Percentiles rank a stretch among this genome's conserved stretches.
Evolutionary conservation across 2,329 filamentous ascomycete species (phyloP).

Genomic region (Coniella lustricola): DNA sequence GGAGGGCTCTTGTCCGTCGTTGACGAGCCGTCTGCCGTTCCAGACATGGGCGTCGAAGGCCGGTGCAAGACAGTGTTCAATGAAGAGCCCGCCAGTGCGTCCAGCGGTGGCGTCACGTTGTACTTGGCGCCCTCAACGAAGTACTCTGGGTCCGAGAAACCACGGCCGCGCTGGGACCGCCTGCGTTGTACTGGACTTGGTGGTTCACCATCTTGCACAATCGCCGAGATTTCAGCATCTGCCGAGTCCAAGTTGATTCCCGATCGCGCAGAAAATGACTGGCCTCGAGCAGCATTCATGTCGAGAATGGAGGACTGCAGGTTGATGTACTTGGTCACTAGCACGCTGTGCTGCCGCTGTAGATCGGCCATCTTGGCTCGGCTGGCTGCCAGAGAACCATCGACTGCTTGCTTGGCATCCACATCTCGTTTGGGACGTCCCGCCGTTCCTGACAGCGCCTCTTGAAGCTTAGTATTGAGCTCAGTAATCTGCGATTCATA

Average conservation of each 20-base stretch:
- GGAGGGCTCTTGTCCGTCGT: conserved; percentile 29
- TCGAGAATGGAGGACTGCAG: conserved; percentile 45
- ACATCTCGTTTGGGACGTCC: conserved; percentile 14
- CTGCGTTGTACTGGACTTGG: conserved; percentile 29
- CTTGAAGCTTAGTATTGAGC: conserved; percentile 39
- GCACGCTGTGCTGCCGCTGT: conserved; percentile 42
- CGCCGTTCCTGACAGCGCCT: conserved; percentile 24
- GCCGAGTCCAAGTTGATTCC: conserved; percentile 19
- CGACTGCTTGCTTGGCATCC: conserved; percentile 32
- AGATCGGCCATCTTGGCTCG: conserved; percentile 47
- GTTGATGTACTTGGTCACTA: conserved; percentile 45
- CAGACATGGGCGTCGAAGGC: conserved; percentile 32
- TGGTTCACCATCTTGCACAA: conserved; percentile 23
- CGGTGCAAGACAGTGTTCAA: conserved; percentile 23
- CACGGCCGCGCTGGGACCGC: conserved; percentile 29
- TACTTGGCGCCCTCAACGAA: conserved; percentile 32
- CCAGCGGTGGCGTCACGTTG: conserved; percentile 36
- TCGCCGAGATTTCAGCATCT: conserved; percentile 31
- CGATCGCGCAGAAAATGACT: conserved; percentile 8
- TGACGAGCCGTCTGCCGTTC: conserved; percentile 10
- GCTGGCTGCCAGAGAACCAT: conserved; percentile 42
- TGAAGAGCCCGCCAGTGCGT: conserved; percentile 21
- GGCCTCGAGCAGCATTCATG: conserved; percentile 26
- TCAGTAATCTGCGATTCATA: conserved; percentile 42
- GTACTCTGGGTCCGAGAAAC: conserved; percentile 37